Conservation (phyloP, 768 basidiomycete genomes). For the Tephrocybe sp. region DNA sequence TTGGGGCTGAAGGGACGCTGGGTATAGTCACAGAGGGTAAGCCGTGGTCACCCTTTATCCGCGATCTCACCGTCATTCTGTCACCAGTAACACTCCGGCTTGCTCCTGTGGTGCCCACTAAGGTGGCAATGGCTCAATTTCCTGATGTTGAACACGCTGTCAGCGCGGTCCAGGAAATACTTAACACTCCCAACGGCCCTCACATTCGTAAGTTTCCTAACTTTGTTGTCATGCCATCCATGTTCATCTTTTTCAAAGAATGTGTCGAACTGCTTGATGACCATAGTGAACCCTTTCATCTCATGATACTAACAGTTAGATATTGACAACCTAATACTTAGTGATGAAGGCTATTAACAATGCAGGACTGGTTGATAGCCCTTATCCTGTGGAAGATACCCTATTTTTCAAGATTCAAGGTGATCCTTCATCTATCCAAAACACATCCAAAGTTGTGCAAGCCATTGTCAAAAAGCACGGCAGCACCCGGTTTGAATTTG, state of each 20-base stretch:
- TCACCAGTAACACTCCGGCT: conserved; percentile 73
- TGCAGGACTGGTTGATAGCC: conserved; percentile 54
- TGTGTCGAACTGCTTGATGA: conserved; percentile 89
- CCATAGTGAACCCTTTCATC: conserved; percentile 40
- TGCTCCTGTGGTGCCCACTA: conserved; percentile 76
- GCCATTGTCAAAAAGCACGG: conserved; percentile 65
- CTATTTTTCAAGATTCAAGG: conserved; percentile 95
- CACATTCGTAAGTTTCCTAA: conserved; percentile 58
- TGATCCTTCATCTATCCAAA: conserved; percentile 52
- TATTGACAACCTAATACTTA: conserved; percentile 18
- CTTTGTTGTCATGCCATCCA: background rate
- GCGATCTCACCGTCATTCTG: background rate
- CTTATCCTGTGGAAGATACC: conserved; percentile 71
- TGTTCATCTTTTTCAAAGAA: conserved; percentile 39
- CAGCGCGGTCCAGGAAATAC: conserved; percentile 77
- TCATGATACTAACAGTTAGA: too few species aligned
- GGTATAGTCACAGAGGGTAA: conserved; percentile 87
- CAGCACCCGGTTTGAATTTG: conserved; percentile 68
- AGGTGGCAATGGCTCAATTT: conserved; percentile 88
- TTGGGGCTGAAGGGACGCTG: conserved; percentile 87
- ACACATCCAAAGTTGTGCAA: conserved; percentile 57
- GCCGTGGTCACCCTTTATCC: background rate
- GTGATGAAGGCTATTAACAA: conserved; percentile 79
- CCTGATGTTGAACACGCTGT: conserved; percentile 75
- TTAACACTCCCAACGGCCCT: conserved; percentile 62